Percentiles rank a stretch among this genome's conserved stretches.
phyloP scores from a whole-genome alignment of 805 yeast genomes.

The Torulaspora maleeae region DNA sequence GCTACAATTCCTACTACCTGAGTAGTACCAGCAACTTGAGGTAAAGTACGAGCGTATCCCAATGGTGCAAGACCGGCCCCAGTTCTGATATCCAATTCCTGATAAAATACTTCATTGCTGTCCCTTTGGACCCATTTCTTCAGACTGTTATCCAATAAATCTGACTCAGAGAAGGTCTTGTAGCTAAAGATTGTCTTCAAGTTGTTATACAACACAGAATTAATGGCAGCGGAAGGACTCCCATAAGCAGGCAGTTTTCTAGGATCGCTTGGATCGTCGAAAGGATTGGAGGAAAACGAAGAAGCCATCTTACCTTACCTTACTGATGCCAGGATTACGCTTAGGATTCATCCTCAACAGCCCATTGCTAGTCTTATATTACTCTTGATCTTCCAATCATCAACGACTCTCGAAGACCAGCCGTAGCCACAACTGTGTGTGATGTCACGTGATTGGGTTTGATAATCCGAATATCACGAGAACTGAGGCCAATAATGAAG shows the following conservation, averaged over 20 bases:
- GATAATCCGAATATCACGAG: neutral
- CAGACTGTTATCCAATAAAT: constrained; percentile 55
- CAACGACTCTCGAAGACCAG: neutral
- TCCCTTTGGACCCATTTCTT: constrained; percentile 49
- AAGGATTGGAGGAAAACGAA: constrained; percentile 45
- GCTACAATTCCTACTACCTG: constrained; percentile 45
- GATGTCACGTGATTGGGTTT: neutral
- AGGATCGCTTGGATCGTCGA: constrained; percentile 60
- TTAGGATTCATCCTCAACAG: too few relatives aligned
- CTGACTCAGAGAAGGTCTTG: constrained; percentile 58
- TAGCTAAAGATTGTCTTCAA: constrained; percentile 60
- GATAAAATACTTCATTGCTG: constrained; percentile 20
- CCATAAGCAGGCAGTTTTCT: constrained; percentile 46
- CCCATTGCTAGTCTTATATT: neutral
- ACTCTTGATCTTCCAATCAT: neutral
- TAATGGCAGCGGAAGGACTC: constrained; percentile 50
- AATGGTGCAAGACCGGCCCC: constrained; percentile 80
- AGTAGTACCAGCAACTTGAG: constrained; percentile 38
- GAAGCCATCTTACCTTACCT: constrained; percentile 10
- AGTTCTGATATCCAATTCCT: constrained; percentile 61
- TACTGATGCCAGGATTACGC: neutral
- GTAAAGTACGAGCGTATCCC: constrained; percentile 51
- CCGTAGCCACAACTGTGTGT: constrained; percentile 20
- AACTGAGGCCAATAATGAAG: too few relatives aligned
- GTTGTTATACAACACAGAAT: constrained; percentile 50